phyloP scores from a whole-genome alignment of 169 alveolate species.

The Cryptosporidium parvum region DNA sequence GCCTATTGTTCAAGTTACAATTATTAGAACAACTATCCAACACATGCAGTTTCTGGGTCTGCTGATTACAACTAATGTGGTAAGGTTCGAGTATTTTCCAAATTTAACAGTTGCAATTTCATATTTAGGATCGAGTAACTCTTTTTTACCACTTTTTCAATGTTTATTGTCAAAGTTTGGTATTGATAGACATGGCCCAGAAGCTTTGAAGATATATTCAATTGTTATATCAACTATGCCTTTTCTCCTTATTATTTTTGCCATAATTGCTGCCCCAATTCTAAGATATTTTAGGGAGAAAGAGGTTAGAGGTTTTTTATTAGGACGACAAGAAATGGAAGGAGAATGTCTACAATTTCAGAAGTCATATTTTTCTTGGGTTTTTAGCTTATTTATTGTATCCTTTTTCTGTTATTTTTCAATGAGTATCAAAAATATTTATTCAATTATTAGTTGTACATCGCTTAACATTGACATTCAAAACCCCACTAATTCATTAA shows the following conservation, averaged over 20 bases:
- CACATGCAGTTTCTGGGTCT: conserved; percentile 51
- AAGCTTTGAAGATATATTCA: conserved; percentile 38
- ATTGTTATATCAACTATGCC: conserved; percentile 1
- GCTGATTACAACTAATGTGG: conserved; percentile 7
- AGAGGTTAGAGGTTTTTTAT: conserved; percentile 38
- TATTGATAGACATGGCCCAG: neutral
- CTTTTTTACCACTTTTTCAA: conserved; percentile 36
- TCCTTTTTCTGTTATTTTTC: conserved; percentile 40
- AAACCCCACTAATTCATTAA: neutral
- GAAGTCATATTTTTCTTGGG: conserved; percentile 57
- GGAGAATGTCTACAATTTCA: conserved; percentile 73
- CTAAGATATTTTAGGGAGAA: conserved; percentile 37
- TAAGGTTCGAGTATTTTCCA: conserved; percentile 35
- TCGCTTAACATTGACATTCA: conserved; percentile 17
- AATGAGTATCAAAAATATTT: conserved; percentile 3
- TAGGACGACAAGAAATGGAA: conserved; percentile 72
- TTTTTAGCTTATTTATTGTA: conserved; percentile 56
- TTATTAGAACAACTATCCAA: conserved; percentile 29
- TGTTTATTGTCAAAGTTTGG: conserved; percentile 11
- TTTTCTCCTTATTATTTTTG: conserved; percentile 10
- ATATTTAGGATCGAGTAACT: neutral
- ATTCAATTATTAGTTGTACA: conserved; percentile 25
- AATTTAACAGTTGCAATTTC: conserved; percentile 33
- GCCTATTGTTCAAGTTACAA: conserved; percentile 55
- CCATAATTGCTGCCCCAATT: conserved; percentile 54